Percentiles rank a stretch among this genome's conserved stretches.
Conservation (phyloP, 2,329 filamentous ascomycete species). For the Exophiala oligosperma region DNA sequence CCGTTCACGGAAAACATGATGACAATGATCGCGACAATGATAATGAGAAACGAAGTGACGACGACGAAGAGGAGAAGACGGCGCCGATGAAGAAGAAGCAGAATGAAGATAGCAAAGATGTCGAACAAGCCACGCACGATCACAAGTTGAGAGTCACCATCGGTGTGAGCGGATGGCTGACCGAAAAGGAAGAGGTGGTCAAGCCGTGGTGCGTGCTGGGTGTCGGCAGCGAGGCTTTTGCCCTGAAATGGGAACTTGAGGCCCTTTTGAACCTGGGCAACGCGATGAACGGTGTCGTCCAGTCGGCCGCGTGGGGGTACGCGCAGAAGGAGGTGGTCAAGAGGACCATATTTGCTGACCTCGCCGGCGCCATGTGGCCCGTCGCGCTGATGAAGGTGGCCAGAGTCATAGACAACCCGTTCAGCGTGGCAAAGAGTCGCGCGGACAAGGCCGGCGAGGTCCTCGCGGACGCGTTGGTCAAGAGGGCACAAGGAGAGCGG, state of each 20-base stretch:
- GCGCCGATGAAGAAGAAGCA: slow-evolving; percentile 40
- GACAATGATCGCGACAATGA: slow-evolving; percentile 28
- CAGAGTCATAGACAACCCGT: slow-evolving; percentile 76
- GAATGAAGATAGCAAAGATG: slow-evolving; percentile 34
- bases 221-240: slow-evolving; percentile 73
- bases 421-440: slow-evolving; percentile 71
- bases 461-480: slow-evolving; percentile 78
- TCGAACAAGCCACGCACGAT: slow-evolving; percentile 45
- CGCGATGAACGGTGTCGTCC: slow-evolving; percentile 74
- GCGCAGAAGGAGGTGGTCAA: slow-evolving; percentile 76
- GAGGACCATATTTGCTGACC: slow-evolving; percentile 66
- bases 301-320: slow-evolving; percentile 75
- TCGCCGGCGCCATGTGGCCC: slow-evolving; percentile 71
- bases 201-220: slow-evolving; percentile 78
- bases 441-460: slow-evolving; percentile 79
- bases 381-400: slow-evolving; percentile 66
- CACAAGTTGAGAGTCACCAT: slow-evolving; percentile 79
- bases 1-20: slow-evolving; percentile 55
- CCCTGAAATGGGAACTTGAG: slow-evolving; percentile 79
- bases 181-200: slow-evolving; percentile 68
- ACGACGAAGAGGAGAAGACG: too few relatives aligned
- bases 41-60: neutral
- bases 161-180: slow-evolving; percentile 79
- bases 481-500: slow-evolving; percentile 77
- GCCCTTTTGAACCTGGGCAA: slow-evolving; percentile 74